Percentiles rank a stretch among this genome's conserved stretches.
Conservation (phyloP, 768 basidiomycete species). For the Collybiopsis confluens region DNA sequence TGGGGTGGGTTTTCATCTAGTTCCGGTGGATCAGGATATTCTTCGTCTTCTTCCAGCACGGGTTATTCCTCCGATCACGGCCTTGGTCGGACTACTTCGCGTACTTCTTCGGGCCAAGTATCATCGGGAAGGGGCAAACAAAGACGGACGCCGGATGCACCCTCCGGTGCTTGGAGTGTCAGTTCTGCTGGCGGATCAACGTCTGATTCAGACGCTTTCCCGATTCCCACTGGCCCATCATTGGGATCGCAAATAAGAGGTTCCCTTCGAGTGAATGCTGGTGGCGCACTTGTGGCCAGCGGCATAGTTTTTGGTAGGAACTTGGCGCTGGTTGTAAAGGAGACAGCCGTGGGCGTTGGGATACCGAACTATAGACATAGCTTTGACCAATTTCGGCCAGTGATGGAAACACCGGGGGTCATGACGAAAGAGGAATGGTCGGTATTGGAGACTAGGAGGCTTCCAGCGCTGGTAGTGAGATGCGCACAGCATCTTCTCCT, state of each 20-base stretch:
- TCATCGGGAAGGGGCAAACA: conserved; percentile 28
- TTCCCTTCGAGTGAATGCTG: conserved; percentile 34
- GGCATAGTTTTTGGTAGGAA: conserved; percentile 68
- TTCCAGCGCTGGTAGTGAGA: conserved; percentile 77
- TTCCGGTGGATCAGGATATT: conserved; percentile 39
- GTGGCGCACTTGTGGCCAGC: conserved; percentile 29
- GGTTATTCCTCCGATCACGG: conserved; percentile 34
- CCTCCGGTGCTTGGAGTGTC: conserved; percentile 57
- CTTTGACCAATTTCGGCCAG: conserved; percentile 13
- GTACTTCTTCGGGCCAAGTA: conserved; percentile 27
- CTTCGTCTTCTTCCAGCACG: conserved; percentile 43
- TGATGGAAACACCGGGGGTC: conserved; percentile 14
- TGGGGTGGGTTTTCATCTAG: conserved; percentile 46
- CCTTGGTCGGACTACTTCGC: conserved; percentile 36
- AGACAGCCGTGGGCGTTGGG: conserved; percentile 45
- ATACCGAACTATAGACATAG: conserved; percentile 22
- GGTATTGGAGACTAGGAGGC: conserved; percentile 42
- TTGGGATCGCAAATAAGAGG: conserved; percentile 58
- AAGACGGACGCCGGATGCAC: conserved; percentile 54
- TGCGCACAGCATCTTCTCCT: conserved; percentile 78
- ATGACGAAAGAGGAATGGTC: conserved; percentile 21
- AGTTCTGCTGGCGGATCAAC: conserved; percentile 40
- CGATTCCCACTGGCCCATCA: conserved; percentile 37
- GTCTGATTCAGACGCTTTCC: conserved; percentile 47
- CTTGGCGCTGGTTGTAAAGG: conserved; percentile 48